These are phyloP conservation scores for Colletotrichum agaves DNA, from an alignment of 2,329 filamentous ascomycete genomes.

Conservation along the genomic window DNA sequence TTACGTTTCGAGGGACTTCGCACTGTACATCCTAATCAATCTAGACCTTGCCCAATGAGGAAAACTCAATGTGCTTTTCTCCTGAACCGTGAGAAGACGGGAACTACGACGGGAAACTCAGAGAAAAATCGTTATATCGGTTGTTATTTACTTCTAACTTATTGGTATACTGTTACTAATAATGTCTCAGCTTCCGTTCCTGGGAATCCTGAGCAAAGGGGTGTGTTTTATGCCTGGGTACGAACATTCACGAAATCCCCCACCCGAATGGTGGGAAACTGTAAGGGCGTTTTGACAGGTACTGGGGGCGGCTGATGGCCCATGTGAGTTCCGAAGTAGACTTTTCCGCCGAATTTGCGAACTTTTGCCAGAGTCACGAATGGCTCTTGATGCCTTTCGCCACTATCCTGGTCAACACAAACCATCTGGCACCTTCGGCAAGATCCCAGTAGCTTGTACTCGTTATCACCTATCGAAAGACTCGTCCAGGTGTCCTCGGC, in stretches of 20 bases:
- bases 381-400: slow-evolving; percentile 81
- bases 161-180: background rate
- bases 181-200: background rate
- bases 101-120: too few relatives aligned
- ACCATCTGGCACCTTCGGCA: slow-evolving; percentile 97
- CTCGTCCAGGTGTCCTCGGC: slow-evolving; percentile 82
- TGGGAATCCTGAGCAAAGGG: background rate
- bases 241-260: slow-evolving; percentile 57
- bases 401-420: slow-evolving; percentile 88
- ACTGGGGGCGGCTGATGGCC: slow-evolving; percentile 52
- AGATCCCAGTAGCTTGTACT: slow-evolving; percentile 79
- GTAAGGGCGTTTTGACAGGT: slow-evolving; percentile 39
- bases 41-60: too few relatives aligned
- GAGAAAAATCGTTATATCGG: too few relatives aligned
- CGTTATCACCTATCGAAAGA: slow-evolving; percentile 72
- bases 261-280: slow-evolving; percentile 57
- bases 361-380: slow-evolving; percentile 91
- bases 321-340: slow-evolving; percentile 90
- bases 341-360: slow-evolving; percentile 82
- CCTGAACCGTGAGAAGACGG: too few relatives aligned
- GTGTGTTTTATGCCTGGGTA: background rate
- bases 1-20: background rate
- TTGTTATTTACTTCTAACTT: too few relatives aligned
- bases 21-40: background rate
- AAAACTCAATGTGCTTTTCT: too few relatives aligned